Evolutionary conservation across 1,139 yeast species (phyloP).

Genomic region (Scheffersomyces segobiensis): DNA sequence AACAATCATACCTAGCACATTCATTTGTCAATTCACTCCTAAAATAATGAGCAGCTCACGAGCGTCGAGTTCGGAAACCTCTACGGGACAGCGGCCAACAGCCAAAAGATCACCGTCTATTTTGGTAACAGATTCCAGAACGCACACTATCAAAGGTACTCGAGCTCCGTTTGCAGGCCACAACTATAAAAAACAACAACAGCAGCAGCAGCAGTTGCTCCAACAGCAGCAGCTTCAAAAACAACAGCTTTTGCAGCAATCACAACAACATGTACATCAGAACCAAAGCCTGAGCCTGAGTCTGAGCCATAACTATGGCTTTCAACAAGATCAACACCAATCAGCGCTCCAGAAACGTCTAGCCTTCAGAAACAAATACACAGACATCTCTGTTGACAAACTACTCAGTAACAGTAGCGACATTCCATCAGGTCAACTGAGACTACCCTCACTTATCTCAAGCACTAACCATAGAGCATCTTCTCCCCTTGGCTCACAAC

Average conservation of each 20-base stretch:
- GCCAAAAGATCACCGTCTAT: conserved; percentile 94
- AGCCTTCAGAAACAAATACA: conserved; percentile 48
- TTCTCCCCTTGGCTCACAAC: conserved; percentile 8
- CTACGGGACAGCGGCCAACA: conserved; percentile 47
- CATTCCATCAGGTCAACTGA: conserved; percentile 75
- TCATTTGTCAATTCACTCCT: not conserved
- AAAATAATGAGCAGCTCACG: not conserved
- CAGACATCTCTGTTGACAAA: conserved; percentile 72
- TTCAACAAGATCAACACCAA: conserved; percentile 19
- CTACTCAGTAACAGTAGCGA: conserved; percentile 75
- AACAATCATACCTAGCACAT: not conserved
- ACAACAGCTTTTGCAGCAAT: conserved; percentile 3
- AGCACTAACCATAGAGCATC: conserved; percentile 13
- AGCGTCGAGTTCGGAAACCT: not conserved
- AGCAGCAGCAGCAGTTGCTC: conserved; percentile 15
- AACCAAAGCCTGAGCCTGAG: conserved; percentile 5
- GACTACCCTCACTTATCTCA: conserved; percentile 39
- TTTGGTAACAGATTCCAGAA: conserved; percentile 84
- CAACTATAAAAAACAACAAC: conserved; percentile 43
- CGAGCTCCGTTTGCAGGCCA: conserved; percentile 88
- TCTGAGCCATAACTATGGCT: conserved; percentile 5
- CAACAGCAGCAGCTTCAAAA: conserved; percentile 10
- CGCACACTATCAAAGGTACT: conserved; percentile 53
- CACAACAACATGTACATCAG: conserved; percentile 12
- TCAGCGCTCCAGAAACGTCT: conserved; percentile 27